A percentile compares a stretch with the other conserved stretches of the same genome.
Conservation (phyloP, 345 rosid species). For the Gynandropsis gynandra region DNA sequence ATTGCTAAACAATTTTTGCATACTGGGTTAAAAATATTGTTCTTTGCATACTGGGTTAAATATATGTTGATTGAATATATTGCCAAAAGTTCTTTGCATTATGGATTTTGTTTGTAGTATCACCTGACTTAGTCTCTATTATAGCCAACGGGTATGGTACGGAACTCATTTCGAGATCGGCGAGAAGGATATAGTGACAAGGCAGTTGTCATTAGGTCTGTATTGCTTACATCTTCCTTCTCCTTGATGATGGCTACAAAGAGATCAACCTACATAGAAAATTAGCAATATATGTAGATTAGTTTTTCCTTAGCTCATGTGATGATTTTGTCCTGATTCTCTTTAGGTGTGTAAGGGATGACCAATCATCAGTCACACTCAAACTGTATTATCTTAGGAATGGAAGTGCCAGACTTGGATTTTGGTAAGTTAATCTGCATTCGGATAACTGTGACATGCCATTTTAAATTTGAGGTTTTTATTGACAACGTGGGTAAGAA, state of each 20-base stretch:
- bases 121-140: conserved; percentile 31
- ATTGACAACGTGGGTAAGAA: conserved; percentile 9
- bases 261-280: conserved; percentile 14
- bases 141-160: conserved; percentile 84
- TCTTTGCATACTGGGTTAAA: conserved; percentile 2
- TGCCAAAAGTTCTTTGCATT: conserved; percentile 8
- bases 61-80: neutral
- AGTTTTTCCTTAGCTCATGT: conserved; percentile 2
- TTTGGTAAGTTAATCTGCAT: conserved; percentile 57
- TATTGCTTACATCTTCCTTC: conserved; percentile 11
- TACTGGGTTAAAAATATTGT: neutral
- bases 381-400: conserved; percentile 80
- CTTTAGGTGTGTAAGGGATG: conserved; percentile 84
- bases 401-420: conserved; percentile 94
- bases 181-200: conserved; percentile 80
- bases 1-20: neutral
- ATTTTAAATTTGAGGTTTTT: neutral
- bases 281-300: conserved; percentile 4
- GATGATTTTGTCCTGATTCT: conserved; percentile 14
- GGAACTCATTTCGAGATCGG: conserved; percentile 75
- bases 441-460: neutral
- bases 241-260: conserved; percentile 9
- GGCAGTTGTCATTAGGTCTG: conserved; percentile 82
- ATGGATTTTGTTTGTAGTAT: conserved; percentile 15
- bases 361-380: conserved; percentile 68